Percentiles rank a stretch among this genome's conserved stretches.
phyloP scores from a whole-genome alignment of 2,329 filamentous ascomycete genomes.

The Grosmannia penicillata region DNA sequence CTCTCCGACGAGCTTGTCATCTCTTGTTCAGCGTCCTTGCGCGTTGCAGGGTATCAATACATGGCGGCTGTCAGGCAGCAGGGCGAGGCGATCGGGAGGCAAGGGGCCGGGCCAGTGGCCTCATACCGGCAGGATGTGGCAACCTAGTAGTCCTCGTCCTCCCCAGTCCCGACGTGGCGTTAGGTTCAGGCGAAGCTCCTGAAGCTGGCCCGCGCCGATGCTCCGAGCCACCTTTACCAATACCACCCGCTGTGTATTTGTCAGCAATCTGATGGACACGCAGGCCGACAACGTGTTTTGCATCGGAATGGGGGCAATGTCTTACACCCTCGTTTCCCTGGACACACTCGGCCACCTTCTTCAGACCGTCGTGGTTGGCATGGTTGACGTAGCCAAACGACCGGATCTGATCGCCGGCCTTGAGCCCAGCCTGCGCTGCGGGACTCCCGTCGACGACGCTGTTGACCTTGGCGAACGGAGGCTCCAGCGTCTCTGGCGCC shows the following conservation, averaged over 20 bases:
- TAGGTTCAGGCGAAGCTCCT: conserved; percentile 55
- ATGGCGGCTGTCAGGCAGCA: background rate
- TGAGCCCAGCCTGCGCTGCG: conserved; percentile 68
- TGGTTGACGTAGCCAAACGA: conserved; percentile 75
- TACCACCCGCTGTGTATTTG: conserved; percentile 42
- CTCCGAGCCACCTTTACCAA: conserved; percentile 50
- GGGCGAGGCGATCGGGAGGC: background rate
- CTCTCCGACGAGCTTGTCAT: no score
- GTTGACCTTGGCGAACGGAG: conserved; percentile 80
- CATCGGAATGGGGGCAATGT: conserved; percentile 1
- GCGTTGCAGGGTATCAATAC: background rate
- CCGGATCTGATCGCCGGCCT: conserved; percentile 64
- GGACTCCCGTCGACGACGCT: conserved; percentile 65
- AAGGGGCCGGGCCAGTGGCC: background rate
- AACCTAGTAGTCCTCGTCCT: conserved; percentile 76
- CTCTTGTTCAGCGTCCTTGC: no score
- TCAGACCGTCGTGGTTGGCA: conserved; percentile 73
- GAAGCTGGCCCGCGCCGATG: conserved; percentile 23
- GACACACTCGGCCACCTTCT: conserved; percentile 78
- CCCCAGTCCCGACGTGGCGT: conserved; percentile 75
- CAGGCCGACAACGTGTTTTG: background rate
- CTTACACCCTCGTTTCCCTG: conserved; percentile 80
- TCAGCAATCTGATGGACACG: conserved; percentile 9
- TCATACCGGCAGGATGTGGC: conserved; percentile 73
- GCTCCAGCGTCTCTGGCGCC: conserved; percentile 19